Conservation (phyloP, 225 moss, liverwort and hornwort species). For the Sphagnum contortum region DNA sequence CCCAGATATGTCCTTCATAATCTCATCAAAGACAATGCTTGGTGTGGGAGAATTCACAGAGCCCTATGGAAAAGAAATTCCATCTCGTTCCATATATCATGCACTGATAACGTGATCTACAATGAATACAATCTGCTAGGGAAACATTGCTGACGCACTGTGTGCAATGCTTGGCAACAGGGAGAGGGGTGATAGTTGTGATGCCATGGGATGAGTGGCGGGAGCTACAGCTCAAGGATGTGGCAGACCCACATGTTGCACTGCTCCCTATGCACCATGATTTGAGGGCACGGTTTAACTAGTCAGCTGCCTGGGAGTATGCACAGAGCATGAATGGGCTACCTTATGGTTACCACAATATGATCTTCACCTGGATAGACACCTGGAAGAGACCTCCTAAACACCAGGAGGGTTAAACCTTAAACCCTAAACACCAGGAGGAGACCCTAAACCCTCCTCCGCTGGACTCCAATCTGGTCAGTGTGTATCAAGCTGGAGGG, state of each 20-base stretch:
- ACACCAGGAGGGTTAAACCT: too few relatives aligned
- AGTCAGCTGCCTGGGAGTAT: slow-evolving; percentile 66
- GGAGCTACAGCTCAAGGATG: slow-evolving; percentile 51
- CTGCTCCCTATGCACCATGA: slow-evolving; percentile 59
- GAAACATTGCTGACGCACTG: too few relatives aligned
- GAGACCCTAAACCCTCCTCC: slow-evolving; percentile 65
- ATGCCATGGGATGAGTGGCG: slow-evolving; percentile 67
- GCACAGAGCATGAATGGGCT: slow-evolving; percentile 54
- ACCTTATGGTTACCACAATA: slow-evolving; percentile 66
- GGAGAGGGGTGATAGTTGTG: slow-evolving; percentile 56
- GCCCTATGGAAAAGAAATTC: too few relatives aligned
- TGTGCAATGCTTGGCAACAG: too few relatives aligned
- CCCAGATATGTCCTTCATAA: too few relatives aligned
- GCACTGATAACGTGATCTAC: too few relatives aligned
- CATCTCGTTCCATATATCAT: too few relatives aligned
- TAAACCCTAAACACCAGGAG: too few relatives aligned
- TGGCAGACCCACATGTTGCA: slow-evolving; percentile 54
- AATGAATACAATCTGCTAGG: too few relatives aligned
- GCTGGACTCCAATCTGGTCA: slow-evolving; percentile 60
- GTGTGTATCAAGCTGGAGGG: too few relatives aligned
- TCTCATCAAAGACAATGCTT: too few relatives aligned
- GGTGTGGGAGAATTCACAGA: too few relatives aligned
- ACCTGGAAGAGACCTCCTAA: slow-evolving; percentile 45
- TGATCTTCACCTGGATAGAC: slow-evolving; percentile 75
- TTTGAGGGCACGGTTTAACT: slow-evolving; percentile 46